These are phyloP conservation scores for Vaccinium myrtillus DNA, from an alignment of 148 eudicot genomes.

Conservation along the genomic window DNA sequence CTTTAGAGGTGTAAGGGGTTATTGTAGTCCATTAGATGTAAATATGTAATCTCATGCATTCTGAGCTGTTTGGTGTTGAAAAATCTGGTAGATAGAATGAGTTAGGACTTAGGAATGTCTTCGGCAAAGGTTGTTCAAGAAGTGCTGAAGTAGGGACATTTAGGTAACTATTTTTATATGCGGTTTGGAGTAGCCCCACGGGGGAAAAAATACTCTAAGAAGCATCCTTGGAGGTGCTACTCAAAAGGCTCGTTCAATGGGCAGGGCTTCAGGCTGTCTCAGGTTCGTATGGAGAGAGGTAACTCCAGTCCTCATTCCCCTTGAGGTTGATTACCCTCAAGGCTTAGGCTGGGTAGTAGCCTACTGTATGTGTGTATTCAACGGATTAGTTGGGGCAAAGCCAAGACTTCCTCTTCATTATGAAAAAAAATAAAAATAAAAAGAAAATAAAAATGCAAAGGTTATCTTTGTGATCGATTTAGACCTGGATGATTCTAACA, in stretches of 20 bases:
- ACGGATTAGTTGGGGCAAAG: not conserved
- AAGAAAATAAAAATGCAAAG: not conserved
- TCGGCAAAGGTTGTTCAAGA: not conserved
- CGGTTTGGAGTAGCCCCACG: not conserved
- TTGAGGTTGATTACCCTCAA: not conserved
- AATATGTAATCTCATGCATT: not conserved
- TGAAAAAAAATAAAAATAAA: not conserved
- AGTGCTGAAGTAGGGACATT: not conserved
- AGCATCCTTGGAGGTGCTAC: not conserved
- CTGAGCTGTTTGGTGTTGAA: not conserved
- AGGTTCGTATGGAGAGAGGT: not conserved
- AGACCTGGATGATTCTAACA: not conserved
- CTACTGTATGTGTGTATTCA: not conserved
- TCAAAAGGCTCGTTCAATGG: not conserved
- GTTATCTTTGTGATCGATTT: not conserved
- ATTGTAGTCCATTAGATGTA: not conserved
- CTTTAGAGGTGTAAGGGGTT: not conserved
- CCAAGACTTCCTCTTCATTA: not conserved
- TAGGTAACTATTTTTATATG: not conserved
- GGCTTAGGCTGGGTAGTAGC: not conserved
- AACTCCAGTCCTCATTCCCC: not conserved
- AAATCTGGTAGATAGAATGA: not conserved
- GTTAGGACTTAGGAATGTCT: not conserved
- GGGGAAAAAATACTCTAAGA: not conserved
- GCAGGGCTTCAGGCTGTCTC: not conserved